These are phyloP conservation scores for Alternaria gansuensis DNA, from an alignment of 2,329 filamentous ascomycete genomes.

Conservation along the genomic window DNA sequence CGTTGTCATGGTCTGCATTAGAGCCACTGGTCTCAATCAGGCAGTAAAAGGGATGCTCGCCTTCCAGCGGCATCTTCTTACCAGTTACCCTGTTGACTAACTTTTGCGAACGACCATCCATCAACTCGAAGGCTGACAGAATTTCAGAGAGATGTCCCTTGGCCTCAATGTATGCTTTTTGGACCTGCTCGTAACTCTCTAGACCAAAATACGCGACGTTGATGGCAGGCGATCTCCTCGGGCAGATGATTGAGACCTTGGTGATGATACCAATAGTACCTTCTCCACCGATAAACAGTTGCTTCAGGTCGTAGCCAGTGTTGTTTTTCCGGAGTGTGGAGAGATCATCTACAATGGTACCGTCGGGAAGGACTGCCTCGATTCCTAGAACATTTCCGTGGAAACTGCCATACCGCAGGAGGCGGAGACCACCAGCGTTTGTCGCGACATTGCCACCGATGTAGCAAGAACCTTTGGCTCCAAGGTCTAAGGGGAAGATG, in stretches of 20 bases:
- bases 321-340: conserved; percentile 95
- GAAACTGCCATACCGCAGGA: conserved; percentile 91
- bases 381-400: conserved; percentile 93
- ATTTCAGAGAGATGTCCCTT: conserved; percentile 94
- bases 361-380: conserved; percentile 92
- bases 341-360: conserved; percentile 89
- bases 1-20: conserved; percentile 90
- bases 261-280: conserved; percentile 96
- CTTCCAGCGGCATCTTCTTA: conserved; percentile 81
- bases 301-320: conserved; percentile 96
- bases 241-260: conserved; percentile 86
- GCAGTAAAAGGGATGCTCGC: conserved; percentile 91
- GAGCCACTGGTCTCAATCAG: conserved; percentile 95
- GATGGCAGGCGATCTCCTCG: conserved; percentile 83
- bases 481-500: conserved; percentile 96
- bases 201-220: conserved; percentile 96
- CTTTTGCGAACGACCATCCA: conserved; percentile 85
- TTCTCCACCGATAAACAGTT: conserved; percentile 94
- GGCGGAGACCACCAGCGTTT: conserved; percentile 89
- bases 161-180: conserved; percentile 84
- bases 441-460: conserved; percentile 96
- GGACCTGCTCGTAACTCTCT: conserved; percentile 88
- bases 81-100: conserved; percentile 69
- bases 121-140: conserved; percentile 95
- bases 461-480: conserved; percentile 95